These are phyloP conservation scores for Umbelopsis ramanniana DNA, from an alignment of 192 early-diverging fungal species.

Conservation along the genomic window DNA sequence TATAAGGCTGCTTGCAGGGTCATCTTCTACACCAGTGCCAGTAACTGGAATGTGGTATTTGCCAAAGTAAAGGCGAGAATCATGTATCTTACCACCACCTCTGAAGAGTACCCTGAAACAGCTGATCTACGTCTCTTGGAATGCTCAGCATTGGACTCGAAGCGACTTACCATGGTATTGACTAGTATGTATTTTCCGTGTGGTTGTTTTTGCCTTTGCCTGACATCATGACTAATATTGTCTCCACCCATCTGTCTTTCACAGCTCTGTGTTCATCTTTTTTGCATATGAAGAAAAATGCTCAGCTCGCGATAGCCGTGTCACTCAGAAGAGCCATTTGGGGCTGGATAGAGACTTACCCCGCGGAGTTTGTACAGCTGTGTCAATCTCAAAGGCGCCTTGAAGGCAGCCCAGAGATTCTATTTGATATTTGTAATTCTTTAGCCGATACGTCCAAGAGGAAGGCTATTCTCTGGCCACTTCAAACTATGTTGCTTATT, in stretches of 20 bases:
- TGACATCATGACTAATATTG: neutral
- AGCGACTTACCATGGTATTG: constrained; percentile 69
- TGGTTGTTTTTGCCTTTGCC: neutral
- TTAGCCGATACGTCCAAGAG: constrained; percentile 67
- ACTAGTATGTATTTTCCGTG: constrained; percentile 49
- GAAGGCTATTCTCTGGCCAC: constrained; percentile 82
- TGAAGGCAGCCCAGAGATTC: constrained; percentile 71
- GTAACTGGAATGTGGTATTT: constrained; percentile 88
- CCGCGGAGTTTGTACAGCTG: constrained; percentile 79
- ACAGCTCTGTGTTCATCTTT: constrained; percentile 58
- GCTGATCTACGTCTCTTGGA: constrained; percentile 89
- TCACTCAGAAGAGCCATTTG: constrained; percentile 84
- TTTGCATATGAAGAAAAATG: constrained; percentile 63
- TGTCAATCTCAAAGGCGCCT: constrained; percentile 64
- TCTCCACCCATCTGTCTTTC: neutral
- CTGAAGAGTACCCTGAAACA: constrained; percentile 71
- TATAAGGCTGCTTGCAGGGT: constrained; percentile 84
- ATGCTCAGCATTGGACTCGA: constrained; percentile 79
- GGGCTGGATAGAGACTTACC: constrained; percentile 92
- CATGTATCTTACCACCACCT: constrained; percentile 62
- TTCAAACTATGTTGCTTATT: constrained; percentile 82
- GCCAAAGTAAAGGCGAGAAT: constrained; percentile 71
- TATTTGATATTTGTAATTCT: constrained; percentile 72
- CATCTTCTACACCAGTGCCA: constrained; percentile 84
- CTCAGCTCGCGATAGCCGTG: constrained; percentile 77